Conservation (phyloP, 176 grass and related monocot genomes). For the Microstegium vimineum region DNA sequence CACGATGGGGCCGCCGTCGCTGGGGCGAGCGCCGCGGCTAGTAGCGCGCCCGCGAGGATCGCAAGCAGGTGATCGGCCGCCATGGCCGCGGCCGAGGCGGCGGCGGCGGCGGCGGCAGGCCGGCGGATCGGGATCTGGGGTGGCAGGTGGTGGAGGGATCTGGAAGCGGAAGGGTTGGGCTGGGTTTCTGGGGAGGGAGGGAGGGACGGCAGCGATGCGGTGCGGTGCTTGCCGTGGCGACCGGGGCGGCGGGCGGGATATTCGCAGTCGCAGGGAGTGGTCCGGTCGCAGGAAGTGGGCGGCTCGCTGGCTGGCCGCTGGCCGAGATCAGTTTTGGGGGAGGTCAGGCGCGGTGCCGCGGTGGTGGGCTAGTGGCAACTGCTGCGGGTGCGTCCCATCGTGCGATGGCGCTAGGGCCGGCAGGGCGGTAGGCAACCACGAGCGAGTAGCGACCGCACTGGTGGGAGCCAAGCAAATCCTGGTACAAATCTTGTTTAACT, state of each 20-base stretch:
- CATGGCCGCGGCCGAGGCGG: conserved; percentile 30
- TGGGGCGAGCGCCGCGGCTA: background rate
- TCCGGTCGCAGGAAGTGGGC: conserved; percentile 4
- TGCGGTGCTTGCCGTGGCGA: background rate
- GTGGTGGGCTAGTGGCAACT: conserved; percentile 4
- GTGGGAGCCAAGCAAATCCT: background rate
- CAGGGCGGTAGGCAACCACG: conserved; percentile 8
- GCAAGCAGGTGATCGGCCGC: conserved; percentile 1
- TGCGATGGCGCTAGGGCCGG: conserved; percentile 8
- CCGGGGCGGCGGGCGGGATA: background rate
- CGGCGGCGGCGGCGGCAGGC: background rate
- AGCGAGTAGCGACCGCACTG: background rate
- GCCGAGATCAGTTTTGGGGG: conserved; percentile 17
- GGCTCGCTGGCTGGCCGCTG: conserved; percentile 19
- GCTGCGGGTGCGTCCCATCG: background rate
- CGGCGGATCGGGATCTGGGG: conserved; percentile 47
- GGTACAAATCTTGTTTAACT: no score
- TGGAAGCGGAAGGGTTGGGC: conserved; percentile 22
- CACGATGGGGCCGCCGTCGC: conserved; percentile 20
- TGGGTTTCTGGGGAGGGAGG: background rate
- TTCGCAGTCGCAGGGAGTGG: background rate
- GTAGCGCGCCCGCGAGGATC: background rate
- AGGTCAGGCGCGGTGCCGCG: background rate
- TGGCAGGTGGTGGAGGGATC: conserved; percentile 29
- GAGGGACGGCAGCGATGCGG: background rate